Conservation (phyloP, 768 basidiomycete genomes). For the Termitomyces sp. region DNA sequence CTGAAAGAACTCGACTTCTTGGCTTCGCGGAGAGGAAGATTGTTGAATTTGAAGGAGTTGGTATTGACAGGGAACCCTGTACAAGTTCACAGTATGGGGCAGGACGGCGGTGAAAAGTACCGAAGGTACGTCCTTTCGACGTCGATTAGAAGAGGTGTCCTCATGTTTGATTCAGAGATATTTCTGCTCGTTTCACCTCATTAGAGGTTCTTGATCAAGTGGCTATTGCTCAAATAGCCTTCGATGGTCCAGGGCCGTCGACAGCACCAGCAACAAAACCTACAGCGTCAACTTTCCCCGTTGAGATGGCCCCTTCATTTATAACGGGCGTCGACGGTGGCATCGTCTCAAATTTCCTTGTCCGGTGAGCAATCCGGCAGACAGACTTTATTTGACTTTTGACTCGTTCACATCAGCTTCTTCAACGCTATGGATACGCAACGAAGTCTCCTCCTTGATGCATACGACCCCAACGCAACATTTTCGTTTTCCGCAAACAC, state of each 20-base stretch:
- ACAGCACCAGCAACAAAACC: slow-evolving; percentile 39
- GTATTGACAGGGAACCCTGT: slow-evolving; percentile 77
- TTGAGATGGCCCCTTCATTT: slow-evolving; percentile 68
- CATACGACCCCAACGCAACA: slow-evolving; percentile 83
- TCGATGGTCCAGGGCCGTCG: slow-evolving; percentile 65
- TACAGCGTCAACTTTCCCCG: slow-evolving; percentile 73
- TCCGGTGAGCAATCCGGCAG: slow-evolving; percentile 47
- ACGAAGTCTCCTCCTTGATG: slow-evolving; percentile 61
- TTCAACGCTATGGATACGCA: slow-evolving; percentile 83
- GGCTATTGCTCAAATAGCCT: slow-evolving; percentile 74
- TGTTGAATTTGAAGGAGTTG: slow-evolving; percentile 66
- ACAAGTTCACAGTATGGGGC: slow-evolving; percentile 53
- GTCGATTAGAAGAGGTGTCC: not conserved
- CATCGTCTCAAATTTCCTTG: slow-evolving; percentile 74
- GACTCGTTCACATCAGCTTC: slow-evolving; percentile 47
- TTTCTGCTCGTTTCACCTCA: slow-evolving; percentile 76
- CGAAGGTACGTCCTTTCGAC: slow-evolving; percentile 47
- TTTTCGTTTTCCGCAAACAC: slow-evolving; percentile 91
- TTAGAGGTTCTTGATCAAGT: slow-evolving; percentile 83
- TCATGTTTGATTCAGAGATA: slow-evolving; percentile 49
- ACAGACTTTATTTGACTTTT: not conserved
- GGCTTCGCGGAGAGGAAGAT: slow-evolving; percentile 53
- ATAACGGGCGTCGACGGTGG: slow-evolving; percentile 68
- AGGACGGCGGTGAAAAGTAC: slow-evolving; percentile 60
- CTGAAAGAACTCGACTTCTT: slow-evolving; percentile 72